Evolutionary conservation across 192 early-diverging fungal genomes (phyloP).

Genomic region (Entomortierella parvispora): DNA sequence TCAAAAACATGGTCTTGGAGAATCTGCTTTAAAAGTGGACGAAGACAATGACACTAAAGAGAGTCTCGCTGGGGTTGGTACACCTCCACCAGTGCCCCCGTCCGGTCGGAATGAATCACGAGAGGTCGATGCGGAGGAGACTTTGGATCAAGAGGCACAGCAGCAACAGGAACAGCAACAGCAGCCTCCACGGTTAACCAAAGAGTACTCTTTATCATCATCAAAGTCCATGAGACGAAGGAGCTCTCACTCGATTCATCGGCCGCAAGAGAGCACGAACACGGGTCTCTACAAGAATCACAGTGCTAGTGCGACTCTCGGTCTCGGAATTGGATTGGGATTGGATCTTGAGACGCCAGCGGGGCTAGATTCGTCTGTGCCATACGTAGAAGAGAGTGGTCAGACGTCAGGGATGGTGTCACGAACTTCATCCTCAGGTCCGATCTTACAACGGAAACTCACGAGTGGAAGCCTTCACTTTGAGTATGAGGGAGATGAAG

Average conservation of each 20-base stretch:
- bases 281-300: slow-evolving; percentile 2
- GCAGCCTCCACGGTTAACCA: neutral
- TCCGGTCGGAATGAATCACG: neutral
- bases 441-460: no score
- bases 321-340: slow-evolving; percentile 16
- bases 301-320: slow-evolving; percentile 9
- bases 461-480: neutral
- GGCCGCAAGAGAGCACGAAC: slow-evolving; percentile 1
- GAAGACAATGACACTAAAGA: neutral
- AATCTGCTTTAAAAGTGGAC: neutral
- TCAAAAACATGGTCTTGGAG: slow-evolving; percentile 10
- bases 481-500: neutral
- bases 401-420: no score
- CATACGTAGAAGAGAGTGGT: no score
- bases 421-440: neutral
- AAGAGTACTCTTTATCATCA: neutral
- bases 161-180: no score
- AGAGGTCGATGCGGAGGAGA: neutral
- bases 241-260: slow-evolving; percentile 27
- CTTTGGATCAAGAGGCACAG: no score
- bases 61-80: neutral
- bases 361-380: neutral
- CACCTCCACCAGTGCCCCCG: neutral
- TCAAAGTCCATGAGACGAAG: slow-evolving; percentile 15
- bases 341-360: neutral